These are phyloP conservation scores for Pyrenochaeta sp. DNA, from an alignment of 2,329 filamentous ascomycete species.

Conservation along the genomic window DNA sequence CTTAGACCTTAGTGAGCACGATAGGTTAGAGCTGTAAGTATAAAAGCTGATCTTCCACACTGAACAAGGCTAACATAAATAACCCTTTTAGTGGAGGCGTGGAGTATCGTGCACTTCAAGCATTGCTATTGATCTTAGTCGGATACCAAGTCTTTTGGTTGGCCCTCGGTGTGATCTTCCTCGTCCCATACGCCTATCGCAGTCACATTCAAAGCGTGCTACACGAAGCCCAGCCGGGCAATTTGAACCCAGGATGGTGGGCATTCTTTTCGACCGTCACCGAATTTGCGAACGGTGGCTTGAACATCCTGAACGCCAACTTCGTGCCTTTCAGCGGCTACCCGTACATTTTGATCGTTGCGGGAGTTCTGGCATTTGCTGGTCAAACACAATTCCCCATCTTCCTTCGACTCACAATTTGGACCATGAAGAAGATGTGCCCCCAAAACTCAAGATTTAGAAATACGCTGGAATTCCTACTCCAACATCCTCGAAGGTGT, in stretches of 20 bases:
- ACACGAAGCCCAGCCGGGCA: slow-evolving; percentile 45
- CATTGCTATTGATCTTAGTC: slow-evolving; percentile 56
- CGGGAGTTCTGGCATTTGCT: slow-evolving; percentile 59
- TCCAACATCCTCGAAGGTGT: slow-evolving; percentile 69
- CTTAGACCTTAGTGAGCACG: slow-evolving; percentile 48
- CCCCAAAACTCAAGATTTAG: slow-evolving; percentile 50
- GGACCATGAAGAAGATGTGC: slow-evolving; percentile 59
- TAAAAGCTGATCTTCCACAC: too few species aligned
- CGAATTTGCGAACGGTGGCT: slow-evolving; percentile 62
- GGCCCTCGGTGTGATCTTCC: slow-evolving; percentile 55
- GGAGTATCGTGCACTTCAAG: slow-evolving; percentile 60
- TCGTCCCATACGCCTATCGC: slow-evolving; percentile 55
- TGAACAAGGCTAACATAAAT: too few species aligned
- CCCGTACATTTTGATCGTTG: slow-evolving; percentile 56
- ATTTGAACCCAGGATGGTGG: slow-evolving; percentile 43
- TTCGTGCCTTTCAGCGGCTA: slow-evolving; percentile 66
- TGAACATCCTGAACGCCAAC: slow-evolving; percentile 63
- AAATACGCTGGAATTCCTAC: slow-evolving; percentile 63
- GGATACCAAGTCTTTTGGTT: slow-evolving; percentile 48
- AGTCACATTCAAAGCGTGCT: slow-evolving; percentile 51
- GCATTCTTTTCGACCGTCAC: slow-evolving; percentile 56
- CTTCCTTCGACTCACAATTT: slow-evolving; percentile 65
- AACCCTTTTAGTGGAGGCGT: slow-evolving; percentile 58
- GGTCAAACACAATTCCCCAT: slow-evolving; percentile 66
- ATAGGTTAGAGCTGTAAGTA: slow-evolving; percentile 50